phyloP scores from a whole-genome alignment of 805 yeast species.

The Schwanniomyces sp. region DNA sequence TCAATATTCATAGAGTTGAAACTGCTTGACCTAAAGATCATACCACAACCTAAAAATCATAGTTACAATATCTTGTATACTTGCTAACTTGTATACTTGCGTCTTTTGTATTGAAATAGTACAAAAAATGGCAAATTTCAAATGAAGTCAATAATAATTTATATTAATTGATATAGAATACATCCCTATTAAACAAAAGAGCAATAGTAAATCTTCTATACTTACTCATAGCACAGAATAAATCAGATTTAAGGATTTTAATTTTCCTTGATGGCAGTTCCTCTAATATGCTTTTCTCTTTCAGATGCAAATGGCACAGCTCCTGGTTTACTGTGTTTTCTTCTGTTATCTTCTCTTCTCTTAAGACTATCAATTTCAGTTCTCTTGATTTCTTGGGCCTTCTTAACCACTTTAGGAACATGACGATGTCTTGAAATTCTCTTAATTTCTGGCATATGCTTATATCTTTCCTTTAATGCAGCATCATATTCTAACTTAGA shows the following conservation, averaged over 20 bases:
- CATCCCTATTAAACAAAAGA: no score
- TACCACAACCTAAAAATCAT: no score
- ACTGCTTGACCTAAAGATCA: no score
- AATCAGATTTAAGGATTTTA: neutral
- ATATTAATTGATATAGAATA: no score
- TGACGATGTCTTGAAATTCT: slow-evolving; percentile 92
- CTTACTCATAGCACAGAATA: no score
- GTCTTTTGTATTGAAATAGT: no score
- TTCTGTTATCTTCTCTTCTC: slow-evolving; percentile 79
- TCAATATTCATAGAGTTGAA: no score
- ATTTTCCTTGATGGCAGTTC: slow-evolving; percentile 63
- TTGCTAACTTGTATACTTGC: no score
- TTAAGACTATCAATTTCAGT: slow-evolving; percentile 71
- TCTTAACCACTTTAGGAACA: slow-evolving; percentile 82
- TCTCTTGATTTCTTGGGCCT: slow-evolving; percentile 82
- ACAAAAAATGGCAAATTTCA: no score
- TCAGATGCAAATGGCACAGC: slow-evolving; percentile 62
- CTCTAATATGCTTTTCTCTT: slow-evolving; percentile 84
- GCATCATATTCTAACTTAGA: slow-evolving; percentile 86
- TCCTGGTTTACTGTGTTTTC: slow-evolving; percentile 72
- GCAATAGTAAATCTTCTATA: no score
- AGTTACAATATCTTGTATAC: no score
- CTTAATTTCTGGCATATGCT: slow-evolving; percentile 94
- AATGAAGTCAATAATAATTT: no score
- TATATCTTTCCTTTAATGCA: slow-evolving; percentile 87